Evolutionary conservation across 495 filamentous ascomycete genomes (phyloP), one percentile per base, ranked within the genome.

Genomic region (Penicillium simplicissimum): DNA sequence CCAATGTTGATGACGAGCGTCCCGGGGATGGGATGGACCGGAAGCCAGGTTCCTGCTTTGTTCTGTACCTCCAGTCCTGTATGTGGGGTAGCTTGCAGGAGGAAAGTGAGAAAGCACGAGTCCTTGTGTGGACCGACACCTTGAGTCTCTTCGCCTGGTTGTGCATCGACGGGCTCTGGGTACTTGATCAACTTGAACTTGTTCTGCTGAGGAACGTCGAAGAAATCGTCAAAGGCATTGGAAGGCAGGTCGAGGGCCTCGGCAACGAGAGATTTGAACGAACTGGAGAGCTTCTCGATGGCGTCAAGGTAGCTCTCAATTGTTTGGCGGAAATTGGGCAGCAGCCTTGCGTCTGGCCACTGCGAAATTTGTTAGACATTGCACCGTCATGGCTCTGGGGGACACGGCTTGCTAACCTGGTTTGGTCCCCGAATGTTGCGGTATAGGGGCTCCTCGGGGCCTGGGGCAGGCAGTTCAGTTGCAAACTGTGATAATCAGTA

Each of bases 81-180:
- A 67, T 97, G 95, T 1, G 79, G 74, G n/a, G 86, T 88, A 2
- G 88, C 92, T 74, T 97, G 95, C 31, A 97, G 83, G 38, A 98
- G 84, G 73, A 94, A 97, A 21, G 86, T 90, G 11, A 88, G 87
- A 42, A 97, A 84, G 83, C 94, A 94, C 52, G 85, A 89, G 74
- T 98, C 95, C 72, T 98, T 98, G 74, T 98, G 95, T 9, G 95
- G 89, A 0, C 95, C 93, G 2, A 96, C 92, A 21, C 93, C 93
- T 69, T 87, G 70, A 5, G 49, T 47, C 4, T 63, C 55, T 11
- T 48, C 14, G 10, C 45, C 35, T 4, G 53, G 11, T 4, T 25
- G 21, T 14, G 60, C 74, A 70, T 4, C 80, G 69, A 75, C 47
- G 13, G 69, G 69, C 1, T 91, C 88, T 0, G 91, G 91, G 64